Evolutionary conservation across 2,329 filamentous ascomycete species (phyloP), one percentile per base, ranked within the genome.

Genomic region (Venturia carpophila): DNA sequence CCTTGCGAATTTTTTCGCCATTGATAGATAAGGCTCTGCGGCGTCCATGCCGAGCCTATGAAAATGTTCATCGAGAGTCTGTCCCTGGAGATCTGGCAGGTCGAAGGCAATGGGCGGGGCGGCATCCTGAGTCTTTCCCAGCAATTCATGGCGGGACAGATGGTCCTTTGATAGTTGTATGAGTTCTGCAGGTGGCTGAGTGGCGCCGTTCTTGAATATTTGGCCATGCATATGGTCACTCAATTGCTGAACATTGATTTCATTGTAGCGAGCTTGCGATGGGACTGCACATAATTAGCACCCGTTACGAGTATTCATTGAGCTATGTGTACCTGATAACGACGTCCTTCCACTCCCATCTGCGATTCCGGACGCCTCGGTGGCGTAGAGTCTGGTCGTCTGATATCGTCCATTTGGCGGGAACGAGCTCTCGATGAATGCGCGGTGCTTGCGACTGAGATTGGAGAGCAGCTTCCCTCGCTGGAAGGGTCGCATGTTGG

Each of bases 161-260:
- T 99, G 94, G 68, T 95, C 87, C 69, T 83, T 87, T 0, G 94
- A 88, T 19, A 99, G 82, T 15, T 88, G 80, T 45, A 97, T 85
- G 9, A 99, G 84, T 66, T 92, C 85, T 55, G 84, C 78, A 1
- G 90, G 84, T 1, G 89, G 83, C 30, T 75, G 72, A 13, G 81
- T 76, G 67, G 75, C 73, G 60, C 78, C 79, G 47, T 80, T 77
- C 5, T 84, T 85, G 72, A 99, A 99, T 52, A 99, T 79, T 76
- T 97, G 94, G 1, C 84, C 74, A 75, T 93, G 90, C 56, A 99
- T 82, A 79, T 92, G 83, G 66, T 83, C 82, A 80, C 92, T 97
- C 70, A 99, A 80, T 72, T 97, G 93, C 77, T 99, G 94, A 47
- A 99, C 91, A 64, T 91, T 91, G 71, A 99, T 92, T 70, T 95